These are phyloP conservation scores for Allium fistulosum DNA, from an alignment of 106 monocot species.

Conservation along the genomic window DNA sequence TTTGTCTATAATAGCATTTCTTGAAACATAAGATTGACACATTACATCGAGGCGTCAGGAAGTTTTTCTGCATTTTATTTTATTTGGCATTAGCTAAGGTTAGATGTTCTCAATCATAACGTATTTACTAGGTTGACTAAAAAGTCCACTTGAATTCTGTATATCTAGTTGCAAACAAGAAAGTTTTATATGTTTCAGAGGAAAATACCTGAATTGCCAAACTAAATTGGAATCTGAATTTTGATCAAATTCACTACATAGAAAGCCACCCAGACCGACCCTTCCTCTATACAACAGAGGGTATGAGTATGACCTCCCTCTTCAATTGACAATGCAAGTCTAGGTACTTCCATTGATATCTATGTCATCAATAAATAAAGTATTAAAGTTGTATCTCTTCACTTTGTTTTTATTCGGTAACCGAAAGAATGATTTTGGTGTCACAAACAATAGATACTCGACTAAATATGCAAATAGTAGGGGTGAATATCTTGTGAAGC, in stretches of 20 bases:
- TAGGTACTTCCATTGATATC: constrained; percentile 55
- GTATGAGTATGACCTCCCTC: constrained; percentile 80
- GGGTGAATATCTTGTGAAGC: too few species aligned
- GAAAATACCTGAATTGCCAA: neutral
- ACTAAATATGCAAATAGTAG: neutral
- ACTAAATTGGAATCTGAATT: constrained; percentile 13
- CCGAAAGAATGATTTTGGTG: neutral
- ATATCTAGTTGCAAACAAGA: too few species aligned
- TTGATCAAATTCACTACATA: constrained; percentile 48
- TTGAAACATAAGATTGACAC: too few species aligned
- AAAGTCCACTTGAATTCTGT: too few species aligned
- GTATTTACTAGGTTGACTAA: too few species aligned
- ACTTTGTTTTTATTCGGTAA: neutral
- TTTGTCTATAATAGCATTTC: too few species aligned
- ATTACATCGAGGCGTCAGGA: too few species aligned
- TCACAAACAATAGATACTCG: neutral
- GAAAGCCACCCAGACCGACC: constrained; percentile 70
- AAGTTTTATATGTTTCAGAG: neutral
- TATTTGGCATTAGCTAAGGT: too few species aligned
- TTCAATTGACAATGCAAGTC: constrained; percentile 54
- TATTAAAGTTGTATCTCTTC: neutral
- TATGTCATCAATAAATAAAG: constrained; percentile 6
- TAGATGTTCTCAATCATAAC: too few species aligned
- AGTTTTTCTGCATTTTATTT: too few species aligned
- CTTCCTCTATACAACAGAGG: constrained; percentile 63